Evolutionary conservation across 179 eudicot species (phyloP).

Genomic region (Patellifolia procumbens): DNA sequence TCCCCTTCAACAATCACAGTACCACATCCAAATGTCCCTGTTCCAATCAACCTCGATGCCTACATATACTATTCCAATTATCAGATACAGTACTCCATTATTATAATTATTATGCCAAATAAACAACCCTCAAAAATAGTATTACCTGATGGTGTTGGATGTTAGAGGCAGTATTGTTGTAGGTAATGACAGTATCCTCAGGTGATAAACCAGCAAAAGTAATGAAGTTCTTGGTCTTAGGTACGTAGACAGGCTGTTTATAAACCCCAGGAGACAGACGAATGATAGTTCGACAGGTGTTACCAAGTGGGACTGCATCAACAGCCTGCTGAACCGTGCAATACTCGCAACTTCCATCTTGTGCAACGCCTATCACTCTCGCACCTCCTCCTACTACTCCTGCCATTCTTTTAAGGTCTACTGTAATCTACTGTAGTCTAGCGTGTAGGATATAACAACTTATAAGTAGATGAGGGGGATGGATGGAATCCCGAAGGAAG

Average conservation of each 20-base stretch:
- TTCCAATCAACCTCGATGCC: constrained; percentile 78
- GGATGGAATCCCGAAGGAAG: background rate
- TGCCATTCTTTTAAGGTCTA: background rate
- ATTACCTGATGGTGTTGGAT: constrained; percentile 83
- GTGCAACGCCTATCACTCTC: constrained; percentile 50
- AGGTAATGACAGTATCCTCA: constrained; percentile 63
- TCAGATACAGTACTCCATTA: too few species aligned
- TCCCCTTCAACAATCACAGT: constrained; percentile 87
- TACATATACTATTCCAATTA: constrained; percentile 17
- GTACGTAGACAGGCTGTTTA: constrained; percentile 73
- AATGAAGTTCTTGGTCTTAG: constrained; percentile 83
- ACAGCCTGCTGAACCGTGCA: constrained; percentile 75
- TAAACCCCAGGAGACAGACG: constrained; percentile 78
- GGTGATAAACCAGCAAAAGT: constrained; percentile 73
- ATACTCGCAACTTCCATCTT: constrained; percentile 64
- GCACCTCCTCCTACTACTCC: constrained; percentile 14
- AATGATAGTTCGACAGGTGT: constrained; percentile 72
- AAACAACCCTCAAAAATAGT: background rate
- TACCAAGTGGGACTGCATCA: constrained; percentile 70
- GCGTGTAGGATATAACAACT: too few species aligned
- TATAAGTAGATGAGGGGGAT: background rate
- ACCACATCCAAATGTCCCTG: constrained; percentile 96
- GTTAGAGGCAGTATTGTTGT: constrained; percentile 71
- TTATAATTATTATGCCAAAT: background rate
- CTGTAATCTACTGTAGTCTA: too few species aligned